Conservation (phyloP, 2,329 filamentous ascomycete genomes). For the Phialocephala subalpina region DNA sequence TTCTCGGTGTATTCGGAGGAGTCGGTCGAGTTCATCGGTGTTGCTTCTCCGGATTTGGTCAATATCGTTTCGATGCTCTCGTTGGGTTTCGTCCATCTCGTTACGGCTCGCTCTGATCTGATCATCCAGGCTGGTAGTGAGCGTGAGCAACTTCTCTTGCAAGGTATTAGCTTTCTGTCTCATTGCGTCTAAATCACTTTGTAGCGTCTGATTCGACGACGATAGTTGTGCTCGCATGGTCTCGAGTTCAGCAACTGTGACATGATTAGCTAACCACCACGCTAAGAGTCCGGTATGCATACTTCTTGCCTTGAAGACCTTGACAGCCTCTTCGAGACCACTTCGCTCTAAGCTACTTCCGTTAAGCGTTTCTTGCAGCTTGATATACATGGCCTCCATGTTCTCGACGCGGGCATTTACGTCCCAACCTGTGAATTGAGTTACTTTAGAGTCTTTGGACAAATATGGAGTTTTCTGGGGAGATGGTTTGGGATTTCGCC, state of each 20-base stretch:
- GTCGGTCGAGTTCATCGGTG: slow-evolving; percentile 62
- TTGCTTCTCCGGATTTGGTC: slow-evolving; percentile 60
- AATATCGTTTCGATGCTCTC: slow-evolving; percentile 62
- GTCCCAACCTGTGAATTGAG: slow-evolving; percentile 75
- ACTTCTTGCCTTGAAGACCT: slow-evolving; percentile 71
- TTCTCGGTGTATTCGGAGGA: slow-evolving; percentile 70
- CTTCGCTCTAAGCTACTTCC: slow-evolving; percentile 72
- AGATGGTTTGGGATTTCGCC: slow-evolving; percentile 50
- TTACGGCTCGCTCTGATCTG: slow-evolving; percentile 56
- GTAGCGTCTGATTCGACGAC: slow-evolving; percentile 59
- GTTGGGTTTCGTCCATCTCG: slow-evolving; percentile 61
- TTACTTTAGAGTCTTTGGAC: slow-evolving; percentile 77
- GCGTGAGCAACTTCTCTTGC: slow-evolving; percentile 53
- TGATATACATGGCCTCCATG: slow-evolving; percentile 77
- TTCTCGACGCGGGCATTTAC: slow-evolving; percentile 78
- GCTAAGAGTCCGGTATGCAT: slow-evolving; percentile 38
- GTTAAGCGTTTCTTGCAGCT: slow-evolving; percentile 77
- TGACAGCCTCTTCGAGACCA: slow-evolving; percentile 76
- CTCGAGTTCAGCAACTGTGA: slow-evolving; percentile 58
- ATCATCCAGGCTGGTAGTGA: slow-evolving; percentile 59
- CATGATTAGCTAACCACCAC: slow-evolving; percentile 21
- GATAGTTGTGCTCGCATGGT: slow-evolving; percentile 41
- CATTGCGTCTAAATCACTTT: slow-evolving; percentile 72
- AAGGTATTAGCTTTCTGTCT: slow-evolving; percentile 48
- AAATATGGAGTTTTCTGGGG: slow-evolving; percentile 62